phyloP scores from a whole-genome alignment of 2,329 filamentous ascomycete species.

The Pseudogymnoascus sp. region DNA sequence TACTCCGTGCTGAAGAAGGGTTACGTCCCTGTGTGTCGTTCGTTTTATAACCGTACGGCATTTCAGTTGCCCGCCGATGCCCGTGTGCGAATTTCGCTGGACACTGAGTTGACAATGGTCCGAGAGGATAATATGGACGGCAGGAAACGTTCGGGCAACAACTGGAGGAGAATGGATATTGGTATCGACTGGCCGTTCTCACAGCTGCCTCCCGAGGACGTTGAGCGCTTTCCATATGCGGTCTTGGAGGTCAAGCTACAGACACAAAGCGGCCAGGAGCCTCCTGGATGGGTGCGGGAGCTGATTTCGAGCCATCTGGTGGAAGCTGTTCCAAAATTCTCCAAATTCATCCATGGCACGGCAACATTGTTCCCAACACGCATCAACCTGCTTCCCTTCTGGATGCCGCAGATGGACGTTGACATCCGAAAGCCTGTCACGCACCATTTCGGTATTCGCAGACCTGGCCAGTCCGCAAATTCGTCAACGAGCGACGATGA shows the following conservation, averaged over 20 bases:
- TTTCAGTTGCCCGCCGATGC: constrained; percentile 97
- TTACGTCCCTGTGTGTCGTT: constrained; percentile 81
- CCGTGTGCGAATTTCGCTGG: constrained; percentile 89
- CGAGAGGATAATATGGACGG: constrained; percentile 94
- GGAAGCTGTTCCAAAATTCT: constrained; percentile 98
- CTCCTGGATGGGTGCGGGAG: constrained; percentile 92
- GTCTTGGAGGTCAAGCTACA: constrained; percentile 96
- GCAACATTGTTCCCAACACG: constrained; percentile 77
- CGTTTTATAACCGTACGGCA: constrained; percentile 96
- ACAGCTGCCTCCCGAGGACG: constrained; percentile 74
- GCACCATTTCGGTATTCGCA: constrained; percentile 83
- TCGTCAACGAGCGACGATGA: constrained; percentile 71
- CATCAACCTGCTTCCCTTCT: constrained; percentile 88
- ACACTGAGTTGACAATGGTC: constrained; percentile 91
- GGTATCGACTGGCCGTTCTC: constrained; percentile 92
- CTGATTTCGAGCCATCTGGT: constrained; percentile 89
- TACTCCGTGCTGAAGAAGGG: constrained; percentile 84
- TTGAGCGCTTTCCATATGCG: constrained; percentile 90
- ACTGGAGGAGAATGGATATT: constrained; percentile 96
- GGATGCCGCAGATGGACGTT: constrained; percentile 97
- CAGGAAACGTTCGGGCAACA: constrained; percentile 63
- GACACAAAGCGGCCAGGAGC: constrained; percentile 89
- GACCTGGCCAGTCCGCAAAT: constrained; percentile 63
- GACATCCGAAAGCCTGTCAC: constrained; percentile 91
- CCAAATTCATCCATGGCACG: constrained; percentile 95